These are phyloP conservation scores for Ophiostoma montium DNA, from an alignment of 2,329 filamentous ascomycete genomes.

Conservation along the genomic window DNA sequence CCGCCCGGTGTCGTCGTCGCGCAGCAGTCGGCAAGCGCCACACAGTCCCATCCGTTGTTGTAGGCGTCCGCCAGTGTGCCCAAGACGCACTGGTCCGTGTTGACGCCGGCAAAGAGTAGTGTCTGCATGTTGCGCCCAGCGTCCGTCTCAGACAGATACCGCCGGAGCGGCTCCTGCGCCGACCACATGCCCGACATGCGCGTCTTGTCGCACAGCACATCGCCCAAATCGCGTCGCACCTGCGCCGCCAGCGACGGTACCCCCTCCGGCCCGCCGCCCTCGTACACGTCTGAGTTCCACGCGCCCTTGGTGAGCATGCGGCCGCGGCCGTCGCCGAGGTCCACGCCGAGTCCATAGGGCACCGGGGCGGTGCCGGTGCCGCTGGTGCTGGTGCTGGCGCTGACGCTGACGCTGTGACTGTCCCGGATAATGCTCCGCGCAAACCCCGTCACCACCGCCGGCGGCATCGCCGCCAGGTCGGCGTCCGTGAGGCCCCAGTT, in stretches of 20 bases:
- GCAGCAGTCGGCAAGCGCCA: constrained; percentile 40
- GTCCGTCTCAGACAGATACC: constrained; percentile 23
- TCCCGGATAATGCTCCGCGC: constrained; percentile 22
- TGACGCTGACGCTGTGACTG: no score
- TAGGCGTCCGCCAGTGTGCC: constrained; percentile 42
- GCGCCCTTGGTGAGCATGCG: constrained; percentile 34
- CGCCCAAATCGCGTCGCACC: constrained; percentile 18
- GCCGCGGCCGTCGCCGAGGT: constrained; percentile 29
- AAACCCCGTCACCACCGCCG: constrained; percentile 33
- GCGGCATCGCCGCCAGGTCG: constrained; percentile 35
- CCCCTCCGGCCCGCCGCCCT: constrained; percentile 7
- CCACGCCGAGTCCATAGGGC: constrained; percentile 28
- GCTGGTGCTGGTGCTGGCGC: no score
- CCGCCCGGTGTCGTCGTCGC: constrained; percentile 32
- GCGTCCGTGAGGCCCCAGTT: constrained; percentile 43
- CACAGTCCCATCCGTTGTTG: constrained; percentile 39
- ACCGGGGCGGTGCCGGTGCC: constrained; percentile 3
- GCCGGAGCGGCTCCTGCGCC: constrained; percentile 26
- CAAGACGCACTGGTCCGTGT: constrained; percentile 47
- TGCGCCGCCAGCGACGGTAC: constrained; percentile 24
- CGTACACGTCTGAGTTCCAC: constrained; percentile 42
- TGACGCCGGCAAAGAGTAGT: constrained; percentile 43
- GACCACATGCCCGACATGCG: constrained; percentile 44
- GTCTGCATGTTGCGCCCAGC: constrained; percentile 18
- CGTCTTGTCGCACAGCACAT: constrained; percentile 41